A percentile compares a stretch with the other conserved stretches of the same genome.
phyloP scores from a whole-genome alignment of 129 eudicot genomes.

The Gnaphalium uliginosum region DNA sequence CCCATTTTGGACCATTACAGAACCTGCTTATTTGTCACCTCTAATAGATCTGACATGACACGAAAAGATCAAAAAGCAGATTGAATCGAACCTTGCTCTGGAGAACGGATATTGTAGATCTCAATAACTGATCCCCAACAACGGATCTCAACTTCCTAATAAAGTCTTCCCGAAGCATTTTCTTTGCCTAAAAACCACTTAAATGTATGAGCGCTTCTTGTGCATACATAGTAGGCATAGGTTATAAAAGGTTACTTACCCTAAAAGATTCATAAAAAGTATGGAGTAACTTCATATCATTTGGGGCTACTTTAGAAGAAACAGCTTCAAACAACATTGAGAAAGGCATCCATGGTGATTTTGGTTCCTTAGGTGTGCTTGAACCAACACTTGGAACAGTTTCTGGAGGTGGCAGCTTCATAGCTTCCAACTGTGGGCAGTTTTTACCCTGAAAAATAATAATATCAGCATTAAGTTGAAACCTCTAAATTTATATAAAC shows the following conservation, averaged over 20 bases:
- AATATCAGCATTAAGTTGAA: not conserved
- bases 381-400: slow-evolving; percentile 44
- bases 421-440: slow-evolving; percentile 6
- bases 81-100: slow-evolving; percentile 50
- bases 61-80: not conserved
- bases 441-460: slow-evolving; percentile 33
- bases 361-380: slow-evolving; percentile 45
- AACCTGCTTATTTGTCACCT: not conserved
- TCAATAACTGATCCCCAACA: slow-evolving; percentile 57
- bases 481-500: not conserved
- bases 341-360: slow-evolving; percentile 71
- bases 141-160: slow-evolving; percentile 53
- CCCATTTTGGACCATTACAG: not conserved
- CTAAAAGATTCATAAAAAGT: slow-evolving; percentile 43
- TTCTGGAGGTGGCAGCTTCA: slow-evolving; percentile 18
- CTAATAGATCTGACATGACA: not conserved
- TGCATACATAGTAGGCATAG: slow-evolving; percentile 30
- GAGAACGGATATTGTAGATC: slow-evolving; percentile 47
- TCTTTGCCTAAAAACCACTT: slow-evolving; percentile 40
- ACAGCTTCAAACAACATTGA: slow-evolving; percentile 50
- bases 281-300: slow-evolving; percentile 44
- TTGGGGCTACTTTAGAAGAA: slow-evolving; percentile 40
- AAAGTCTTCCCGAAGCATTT: slow-evolving; percentile 53
- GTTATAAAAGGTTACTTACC: slow-evolving; percentile 32
- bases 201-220: not conserved